Evolutionary conservation across 306 rosid genomes (phyloP).

Genomic region (Cicer judaicum): DNA sequence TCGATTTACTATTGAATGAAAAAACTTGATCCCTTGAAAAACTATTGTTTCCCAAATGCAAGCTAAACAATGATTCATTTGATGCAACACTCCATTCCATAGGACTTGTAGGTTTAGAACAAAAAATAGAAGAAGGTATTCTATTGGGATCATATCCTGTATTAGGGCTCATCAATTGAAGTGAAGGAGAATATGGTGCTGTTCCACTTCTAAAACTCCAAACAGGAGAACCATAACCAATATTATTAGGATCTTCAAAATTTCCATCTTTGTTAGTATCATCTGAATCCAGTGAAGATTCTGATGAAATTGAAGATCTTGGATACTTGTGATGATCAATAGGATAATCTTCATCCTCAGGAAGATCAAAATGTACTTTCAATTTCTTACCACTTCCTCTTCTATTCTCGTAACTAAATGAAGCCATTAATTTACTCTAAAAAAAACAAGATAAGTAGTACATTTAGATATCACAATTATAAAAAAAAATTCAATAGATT

Average conservation of each 20-base stretch:
- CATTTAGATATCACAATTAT: constrained; percentile 30
- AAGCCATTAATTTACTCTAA: constrained; percentile 46
- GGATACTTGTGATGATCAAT: constrained; percentile 14
- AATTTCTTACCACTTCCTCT: constrained; percentile 46
- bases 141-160: constrained; percentile 63
- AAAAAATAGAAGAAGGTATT: constrained; percentile 61
- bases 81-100: constrained; percentile 73
- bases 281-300: constrained; percentile 44
- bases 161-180: constrained; percentile 19
- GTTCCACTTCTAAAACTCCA: constrained; percentile 52
- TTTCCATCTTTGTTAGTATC: constrained; percentile 2
- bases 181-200: constrained; percentile 48
- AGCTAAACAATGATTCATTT: constrained; percentile 74
- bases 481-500: not conserved
- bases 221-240: constrained; percentile 34
- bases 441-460: constrained; percentile 28
- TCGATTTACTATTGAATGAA: constrained; percentile 39
- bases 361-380: constrained; percentile 54
- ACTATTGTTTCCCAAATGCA: constrained; percentile 65
- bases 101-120: constrained; percentile 49
- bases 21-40: constrained; percentile 58
- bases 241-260: not conserved
- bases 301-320: constrained; percentile 42
- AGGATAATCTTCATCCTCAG: constrained; percentile 12
- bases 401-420: constrained; percentile 37